Base-by-base conservation (phyloP, 345 rosid species). In the Aquilaria sinensis region DNA sequence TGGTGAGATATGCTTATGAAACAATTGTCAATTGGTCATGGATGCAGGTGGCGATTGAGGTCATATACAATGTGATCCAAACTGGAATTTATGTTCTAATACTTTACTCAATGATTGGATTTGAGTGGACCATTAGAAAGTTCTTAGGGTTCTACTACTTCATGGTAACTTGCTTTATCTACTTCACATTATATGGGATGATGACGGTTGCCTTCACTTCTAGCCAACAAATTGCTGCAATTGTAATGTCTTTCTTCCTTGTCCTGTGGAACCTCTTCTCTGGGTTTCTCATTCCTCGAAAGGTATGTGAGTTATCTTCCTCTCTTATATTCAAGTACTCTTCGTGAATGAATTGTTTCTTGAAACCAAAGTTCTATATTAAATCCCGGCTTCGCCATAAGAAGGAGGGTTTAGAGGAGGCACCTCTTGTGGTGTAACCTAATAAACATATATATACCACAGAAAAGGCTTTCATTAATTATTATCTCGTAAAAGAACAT, bases 201-300 rank as follows among this genome's bases (percentile, higher is more conserved):
- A 92, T 89, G 95, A 53, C 80, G 63, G 81, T 83, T 5, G 92
- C 96, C 12, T 60, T 92, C 64, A 87, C 92, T 60, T 92, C 95
- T 1, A 80, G 80, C 75, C 82, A 71, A 47, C 89, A 92, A 75
- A 69, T 89, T 32, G 90, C 87, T 1, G 83, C 92, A 54, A 78
- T 92, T 63, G 68, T 57, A 68, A 82, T 83, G 96, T 74, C 89
- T 29, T 92, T 92, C 89, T 89, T 87, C 87, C 69, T 87, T 49
- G 75, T 87, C 62, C 78, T 89, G 32, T 87, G 98, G 98, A 92
- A 89, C 78, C 78, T 92, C 72, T 92, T 92, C 78, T 78, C 90
- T 2, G 96, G 96, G 57, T 92, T 89, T 62, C 77, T 89, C 62
- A 57, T 92, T 56, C 77, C 96, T 2, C 79, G 98, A 63, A 56